A percentile compares a stretch with the other conserved stretches of the same genome.
These are phyloP conservation scores for Cryphonectria japonica DNA, from an alignment of 2,329 filamentous ascomycete species.

Conservation along the genomic window DNA sequence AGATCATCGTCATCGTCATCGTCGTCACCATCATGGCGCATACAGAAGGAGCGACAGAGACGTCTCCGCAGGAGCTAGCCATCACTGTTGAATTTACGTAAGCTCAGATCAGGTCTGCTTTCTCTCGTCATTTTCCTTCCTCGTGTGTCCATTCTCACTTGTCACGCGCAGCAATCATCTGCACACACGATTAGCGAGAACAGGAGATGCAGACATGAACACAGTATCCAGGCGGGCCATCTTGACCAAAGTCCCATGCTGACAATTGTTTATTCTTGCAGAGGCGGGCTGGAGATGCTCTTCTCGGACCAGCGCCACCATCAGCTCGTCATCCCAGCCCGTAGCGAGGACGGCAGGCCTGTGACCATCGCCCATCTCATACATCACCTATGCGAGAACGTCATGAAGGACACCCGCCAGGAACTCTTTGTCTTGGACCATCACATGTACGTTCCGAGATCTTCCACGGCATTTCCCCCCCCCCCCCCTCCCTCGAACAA, in stretches of 20 bases:
- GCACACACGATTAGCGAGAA: background rate
- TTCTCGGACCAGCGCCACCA: slow-evolving; percentile 83
- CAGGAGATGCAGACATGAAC: slow-evolving; percentile 1
- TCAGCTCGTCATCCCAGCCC: slow-evolving; percentile 67
- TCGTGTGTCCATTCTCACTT: background rate
- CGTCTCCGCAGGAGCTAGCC: slow-evolving; percentile 43
- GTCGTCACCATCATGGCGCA: background rate
- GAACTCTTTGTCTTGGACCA: slow-evolving; percentile 89
- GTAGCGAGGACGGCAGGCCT: slow-evolving; percentile 60
- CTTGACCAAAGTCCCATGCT: background rate
- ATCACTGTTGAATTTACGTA: slow-evolving; percentile 67
- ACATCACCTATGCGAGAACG: slow-evolving; percentile 73
- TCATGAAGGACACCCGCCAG: slow-evolving; percentile 83
- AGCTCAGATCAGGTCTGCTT: slow-evolving; percentile 31
- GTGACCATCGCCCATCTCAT: slow-evolving; percentile 78
- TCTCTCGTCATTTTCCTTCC: background rate
- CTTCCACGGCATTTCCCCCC: slow-evolving; percentile 1
- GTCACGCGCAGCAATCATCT: background rate
- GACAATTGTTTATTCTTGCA: slow-evolving; percentile 39
- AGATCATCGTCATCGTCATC: background rate
- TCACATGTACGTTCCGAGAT: slow-evolving; percentile 72
- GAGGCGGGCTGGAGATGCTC: slow-evolving; percentile 92
- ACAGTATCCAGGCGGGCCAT: background rate
- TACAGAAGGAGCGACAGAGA: slow-evolving; percentile 11
- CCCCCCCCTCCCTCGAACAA: background rate